Evolutionary conservation across 352 stramenopile species (phyloP).

Genomic region (Phytophthora chlamydospora): DNA sequence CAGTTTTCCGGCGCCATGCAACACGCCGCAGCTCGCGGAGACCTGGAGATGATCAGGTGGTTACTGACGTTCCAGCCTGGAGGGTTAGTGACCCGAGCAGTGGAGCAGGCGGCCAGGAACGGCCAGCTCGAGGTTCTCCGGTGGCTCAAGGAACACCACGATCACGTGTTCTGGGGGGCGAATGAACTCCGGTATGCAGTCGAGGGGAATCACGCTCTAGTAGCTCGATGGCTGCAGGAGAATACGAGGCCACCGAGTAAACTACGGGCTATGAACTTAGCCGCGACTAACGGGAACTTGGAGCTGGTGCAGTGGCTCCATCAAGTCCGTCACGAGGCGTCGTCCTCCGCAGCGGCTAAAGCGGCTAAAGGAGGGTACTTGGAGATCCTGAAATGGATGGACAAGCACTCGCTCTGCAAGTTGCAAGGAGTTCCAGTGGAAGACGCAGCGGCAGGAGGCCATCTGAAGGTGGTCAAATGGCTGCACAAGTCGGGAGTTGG

Average conservation of each 20-base stretch:
- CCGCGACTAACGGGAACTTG: constrained; percentile 34
- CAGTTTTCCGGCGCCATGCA: constrained; percentile 30
- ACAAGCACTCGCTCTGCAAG: constrained; percentile 35
- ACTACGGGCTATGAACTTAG: constrained; percentile 37
- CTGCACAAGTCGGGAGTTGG: constrained; percentile 34
- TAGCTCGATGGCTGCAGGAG: constrained; percentile 34
- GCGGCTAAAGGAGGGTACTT: constrained; percentile 32
- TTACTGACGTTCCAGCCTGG: constrained; percentile 34
- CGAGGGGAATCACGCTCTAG: constrained; percentile 17
- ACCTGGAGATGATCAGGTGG: constrained; percentile 34
- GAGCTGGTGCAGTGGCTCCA: constrained; percentile 38
- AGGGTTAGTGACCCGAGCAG: constrained; percentile 29
- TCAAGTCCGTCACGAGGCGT: constrained; percentile 30
- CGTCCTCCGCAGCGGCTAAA: constrained; percentile 29
- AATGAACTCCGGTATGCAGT: constrained; percentile 41
- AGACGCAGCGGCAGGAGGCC: constrained; percentile 20
- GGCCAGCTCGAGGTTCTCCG: constrained; percentile 27
- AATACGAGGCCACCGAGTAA: constrained; percentile 31
- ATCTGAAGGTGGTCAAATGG: constrained; percentile 42
- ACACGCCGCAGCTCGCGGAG: constrained; percentile 27
- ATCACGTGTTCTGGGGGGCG: constrained; percentile 43
- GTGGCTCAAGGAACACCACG: constrained; percentile 34
- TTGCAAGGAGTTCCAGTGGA: constrained; percentile 32
- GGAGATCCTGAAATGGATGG: constrained; percentile 41
- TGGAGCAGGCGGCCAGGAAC: constrained; percentile 32